These are phyloP conservation scores for Hydnomerulius pinastri DNA, from an alignment of 768 basidiomycete species.

Conservation along the genomic window DNA sequence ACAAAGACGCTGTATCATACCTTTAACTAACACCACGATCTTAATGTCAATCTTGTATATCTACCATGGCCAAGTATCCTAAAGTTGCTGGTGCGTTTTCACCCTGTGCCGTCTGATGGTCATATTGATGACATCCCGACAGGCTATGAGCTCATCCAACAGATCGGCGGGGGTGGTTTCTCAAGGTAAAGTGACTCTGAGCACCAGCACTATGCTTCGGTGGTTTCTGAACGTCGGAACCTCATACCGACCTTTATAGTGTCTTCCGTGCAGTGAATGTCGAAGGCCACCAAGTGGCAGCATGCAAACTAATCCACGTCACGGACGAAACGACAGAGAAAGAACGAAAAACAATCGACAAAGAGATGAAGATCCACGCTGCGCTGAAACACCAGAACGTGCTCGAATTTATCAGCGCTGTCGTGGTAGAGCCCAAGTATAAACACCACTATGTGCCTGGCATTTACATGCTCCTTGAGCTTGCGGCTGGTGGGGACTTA, in stretches of 20 bases:
- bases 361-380: slow-evolving; percentile 89
- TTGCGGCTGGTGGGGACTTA: slow-evolving; percentile 91
- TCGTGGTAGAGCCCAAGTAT: slow-evolving; percentile 68
- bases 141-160: slow-evolving; percentile 73
- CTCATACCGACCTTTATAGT: slow-evolving; percentile 38
- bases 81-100: slow-evolving; percentile 28
- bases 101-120: background rate
- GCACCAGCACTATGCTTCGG: background rate
- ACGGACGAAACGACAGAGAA: slow-evolving; percentile 62
- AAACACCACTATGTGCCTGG: slow-evolving; percentile 67
- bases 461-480: slow-evolving; percentile 89
- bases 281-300: slow-evolving; percentile 66
- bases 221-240: background rate
- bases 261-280: slow-evolving; percentile 84
- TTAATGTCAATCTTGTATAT: background rate
- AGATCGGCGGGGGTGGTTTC: slow-evolving; percentile 88
- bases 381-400: slow-evolving; percentile 78
- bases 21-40: background rate
- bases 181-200: slow-evolving; percentile 55
- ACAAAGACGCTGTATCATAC: background rate
- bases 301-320: slow-evolving; percentile 81
- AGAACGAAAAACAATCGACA: slow-evolving; percentile 80
- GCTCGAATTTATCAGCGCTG: slow-evolving; percentile 80
- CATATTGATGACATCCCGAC: background rate
- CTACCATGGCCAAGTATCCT: slow-evolving; percentile 35